Evolutionary conservation across 352 stramenopile genomes (phyloP).

Genomic region (Globisporangium cederbergense): DNA sequence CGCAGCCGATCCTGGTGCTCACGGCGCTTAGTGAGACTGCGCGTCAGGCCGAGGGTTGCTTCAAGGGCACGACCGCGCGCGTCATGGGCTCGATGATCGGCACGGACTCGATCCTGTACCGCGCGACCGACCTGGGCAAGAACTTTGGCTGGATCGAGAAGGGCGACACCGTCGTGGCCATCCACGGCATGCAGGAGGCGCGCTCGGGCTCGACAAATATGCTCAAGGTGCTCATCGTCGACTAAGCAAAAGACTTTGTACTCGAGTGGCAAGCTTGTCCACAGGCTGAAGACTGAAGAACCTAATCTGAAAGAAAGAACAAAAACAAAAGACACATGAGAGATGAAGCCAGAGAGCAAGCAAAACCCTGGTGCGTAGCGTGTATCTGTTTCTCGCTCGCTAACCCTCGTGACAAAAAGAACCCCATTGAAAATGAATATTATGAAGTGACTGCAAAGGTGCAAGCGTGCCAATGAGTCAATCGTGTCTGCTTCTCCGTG

Average conservation of each 20-base stretch:
- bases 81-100: slow-evolving; percentile 87
- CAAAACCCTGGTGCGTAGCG: neutral
- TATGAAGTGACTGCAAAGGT: neutral
- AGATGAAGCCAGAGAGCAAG: neutral
- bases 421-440: neutral
- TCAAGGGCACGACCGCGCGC: slow-evolving; percentile 62
- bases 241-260: slow-evolving; percentile 34
- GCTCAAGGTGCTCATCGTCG: slow-evolving; percentile 89
- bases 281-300: neutral
- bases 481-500: too few relatives aligned
- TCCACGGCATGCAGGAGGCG: slow-evolving; percentile 89
- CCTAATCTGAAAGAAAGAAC: neutral
- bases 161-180: slow-evolving; percentile 85
- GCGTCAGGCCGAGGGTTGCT: slow-evolving; percentile 62
- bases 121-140: slow-evolving; percentile 84
- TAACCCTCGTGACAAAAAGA: neutral
- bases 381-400: neutral
- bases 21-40: slow-evolving; percentile 60
- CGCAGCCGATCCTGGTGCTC: slow-evolving; percentile 79
- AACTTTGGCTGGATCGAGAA: slow-evolving; percentile 85
- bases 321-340: neutral
- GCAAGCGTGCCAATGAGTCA: too few relatives aligned
- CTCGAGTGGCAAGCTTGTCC: neutral
- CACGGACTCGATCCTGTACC: slow-evolving; percentile 89
- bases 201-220: slow-evolving; percentile 89